Conservation (phyloP, 306 rosid genomes). For the Carpinus viminea region DNA sequence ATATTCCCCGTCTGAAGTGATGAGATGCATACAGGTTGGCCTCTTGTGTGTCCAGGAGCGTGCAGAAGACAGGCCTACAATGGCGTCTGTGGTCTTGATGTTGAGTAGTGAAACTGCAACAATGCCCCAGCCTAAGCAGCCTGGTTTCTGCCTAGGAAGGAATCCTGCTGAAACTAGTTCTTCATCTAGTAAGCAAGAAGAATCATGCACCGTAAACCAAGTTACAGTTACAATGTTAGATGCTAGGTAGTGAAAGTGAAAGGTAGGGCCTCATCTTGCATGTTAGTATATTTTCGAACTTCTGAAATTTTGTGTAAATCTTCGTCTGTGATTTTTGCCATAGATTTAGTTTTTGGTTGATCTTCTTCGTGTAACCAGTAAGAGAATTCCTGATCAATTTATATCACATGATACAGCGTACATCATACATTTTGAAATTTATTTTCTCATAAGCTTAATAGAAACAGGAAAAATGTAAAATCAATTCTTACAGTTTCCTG, state of each 20-base stretch:
- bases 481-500: too few species aligned
- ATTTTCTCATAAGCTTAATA: too few species aligned
- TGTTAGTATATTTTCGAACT: conserved; percentile 25
- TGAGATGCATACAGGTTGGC: conserved; percentile 71
- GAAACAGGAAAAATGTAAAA: too few species aligned
- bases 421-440: not conserved
- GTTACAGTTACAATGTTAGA: conserved; percentile 67
- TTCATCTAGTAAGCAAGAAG: conserved; percentile 62
- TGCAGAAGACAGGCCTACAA: conserved; percentile 47
- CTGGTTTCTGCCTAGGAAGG: conserved; percentile 62
- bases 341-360: conserved; percentile 21
- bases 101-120: conserved; percentile 59
- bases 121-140: conserved; percentile 64
- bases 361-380: conserved; percentile 34
- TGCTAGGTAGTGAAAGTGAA: conserved; percentile 50
- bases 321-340: conserved; percentile 27
- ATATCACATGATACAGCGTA: not conserved
- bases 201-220: conserved; percentile 65
- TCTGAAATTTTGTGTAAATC: conserved; percentile 5
- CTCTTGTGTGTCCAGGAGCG: conserved; percentile 42
- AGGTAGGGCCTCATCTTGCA: conserved; percentile 13
- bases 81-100: conserved; percentile 55
- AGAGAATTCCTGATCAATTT: conserved; percentile 21
- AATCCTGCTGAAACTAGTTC: conserved; percentile 51
- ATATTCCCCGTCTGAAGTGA: conserved; percentile 44